Evolutionary conservation across 352 stramenopile species (phyloP).

Genomic region (Elongisporangium senticosum): DNA sequence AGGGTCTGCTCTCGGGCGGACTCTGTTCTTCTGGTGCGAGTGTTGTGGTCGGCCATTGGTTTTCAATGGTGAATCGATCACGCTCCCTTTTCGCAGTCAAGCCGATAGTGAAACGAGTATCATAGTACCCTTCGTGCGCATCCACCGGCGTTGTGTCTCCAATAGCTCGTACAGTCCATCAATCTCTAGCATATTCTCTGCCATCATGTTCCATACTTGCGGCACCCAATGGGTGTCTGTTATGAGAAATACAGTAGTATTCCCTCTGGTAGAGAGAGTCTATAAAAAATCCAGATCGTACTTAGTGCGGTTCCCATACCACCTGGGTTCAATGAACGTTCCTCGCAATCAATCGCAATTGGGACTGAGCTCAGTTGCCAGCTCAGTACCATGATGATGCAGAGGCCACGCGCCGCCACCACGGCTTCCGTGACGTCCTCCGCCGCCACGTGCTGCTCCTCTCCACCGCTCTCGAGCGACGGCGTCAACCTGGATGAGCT

Average conservation of each 20-base stretch:
- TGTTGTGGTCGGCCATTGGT: conserved; percentile 71
- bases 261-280: neutral
- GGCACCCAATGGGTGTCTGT: neutral
- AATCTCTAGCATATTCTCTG: neutral
- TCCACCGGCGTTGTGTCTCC: conserved; percentile 73
- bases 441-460: neutral
- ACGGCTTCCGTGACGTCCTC: conserved; percentile 12
- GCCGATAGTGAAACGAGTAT: conserved; percentile 54
- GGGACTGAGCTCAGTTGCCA: neutral
- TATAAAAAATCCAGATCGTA: neutral
- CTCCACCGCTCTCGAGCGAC: neutral
- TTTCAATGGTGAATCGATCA: conserved; percentile 62
- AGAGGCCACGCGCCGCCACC: conserved; percentile 13
- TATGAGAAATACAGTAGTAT: neutral
- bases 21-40: conserved; percentile 32
- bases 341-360: neutral
- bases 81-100: conserved; percentile 45
- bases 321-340: neutral
- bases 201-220: neutral
- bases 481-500: neutral
- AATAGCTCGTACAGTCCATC: conserved; percentile 53
- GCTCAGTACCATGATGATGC: conserved; percentile 3
- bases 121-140: conserved; percentile 75
- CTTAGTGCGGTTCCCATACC: neutral
- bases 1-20: conserved; percentile 3